These are phyloP conservation scores for Sanghuangporus weigelae DNA, from an alignment of 1,284 basidiomycete species.

Conservation along the genomic window DNA sequence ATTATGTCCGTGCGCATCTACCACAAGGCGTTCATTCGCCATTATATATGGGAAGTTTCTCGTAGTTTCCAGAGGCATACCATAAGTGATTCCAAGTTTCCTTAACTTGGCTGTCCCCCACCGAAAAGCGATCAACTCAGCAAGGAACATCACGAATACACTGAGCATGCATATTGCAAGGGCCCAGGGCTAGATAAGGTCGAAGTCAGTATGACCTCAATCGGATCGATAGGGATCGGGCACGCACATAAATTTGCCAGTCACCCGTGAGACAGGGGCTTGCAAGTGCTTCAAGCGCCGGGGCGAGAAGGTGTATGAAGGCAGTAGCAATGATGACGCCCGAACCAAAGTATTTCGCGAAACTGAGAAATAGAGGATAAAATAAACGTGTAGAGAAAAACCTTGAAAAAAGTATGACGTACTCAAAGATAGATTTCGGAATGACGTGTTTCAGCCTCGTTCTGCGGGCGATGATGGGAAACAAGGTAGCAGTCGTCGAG, in stretches of 20 bases:
- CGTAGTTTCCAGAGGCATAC: conserved; percentile 28
- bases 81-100: conserved; percentile 48
- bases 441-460: conserved; percentile 49
- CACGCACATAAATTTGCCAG: conserved; percentile 73
- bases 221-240: neutral
- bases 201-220: conserved; percentile 1
- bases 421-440: conserved; percentile 72
- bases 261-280: conserved; percentile 66
- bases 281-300: conserved; percentile 67
- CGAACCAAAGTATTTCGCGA: conserved; percentile 94
- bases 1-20: conserved; percentile 65
- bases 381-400: conserved; percentile 18
- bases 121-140: conserved; percentile 82
- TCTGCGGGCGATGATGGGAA: conserved; percentile 74
- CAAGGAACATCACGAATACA: conserved; percentile 79
- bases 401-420: conserved; percentile 24
- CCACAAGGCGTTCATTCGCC: neutral
- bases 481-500: conserved; percentile 68
- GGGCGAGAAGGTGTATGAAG: conserved; percentile 81
- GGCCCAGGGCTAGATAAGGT: conserved; percentile 60
- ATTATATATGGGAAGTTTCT: neutral
- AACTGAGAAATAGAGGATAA: conserved; percentile 39
- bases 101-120: conserved; percentile 65
- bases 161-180: conserved; percentile 76
- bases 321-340: conserved; percentile 93